Evolutionary conservation across 169 alveolate species (phyloP).

Genomic region (Cystoisospora suis): DNA sequence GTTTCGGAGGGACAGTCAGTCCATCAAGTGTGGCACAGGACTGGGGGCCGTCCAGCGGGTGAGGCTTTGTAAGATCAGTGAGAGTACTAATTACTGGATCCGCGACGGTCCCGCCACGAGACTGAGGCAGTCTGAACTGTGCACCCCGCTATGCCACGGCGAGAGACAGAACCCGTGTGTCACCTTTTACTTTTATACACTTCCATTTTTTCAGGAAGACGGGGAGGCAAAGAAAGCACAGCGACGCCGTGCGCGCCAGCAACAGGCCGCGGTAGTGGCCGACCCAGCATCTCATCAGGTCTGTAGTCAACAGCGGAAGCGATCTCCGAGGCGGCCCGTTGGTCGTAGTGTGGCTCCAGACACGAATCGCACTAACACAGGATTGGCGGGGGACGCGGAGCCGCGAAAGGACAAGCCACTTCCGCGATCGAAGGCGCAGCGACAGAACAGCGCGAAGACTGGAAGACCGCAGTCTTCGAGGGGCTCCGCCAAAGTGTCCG

Average conservation of each 20-base stretch:
- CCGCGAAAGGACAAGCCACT: not conserved
- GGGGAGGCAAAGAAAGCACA: conserved; percentile 48
- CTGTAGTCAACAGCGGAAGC: too few relatives aligned
- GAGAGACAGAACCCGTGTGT: too few relatives aligned
- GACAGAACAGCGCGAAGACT: too few relatives aligned
- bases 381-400: not conserved
- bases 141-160: too few relatives aligned
- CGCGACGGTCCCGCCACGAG: too few relatives aligned
- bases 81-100: too few relatives aligned
- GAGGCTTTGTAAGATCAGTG: too few relatives aligned
- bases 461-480: too few relatives aligned
- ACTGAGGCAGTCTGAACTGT: too few relatives aligned
- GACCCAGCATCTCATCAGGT: not conserved
- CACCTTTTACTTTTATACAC: not conserved
- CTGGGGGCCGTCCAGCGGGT: too few relatives aligned
- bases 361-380: not conserved
- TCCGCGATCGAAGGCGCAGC: not conserved
- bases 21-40: too few relatives aligned
- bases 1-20: not conserved
- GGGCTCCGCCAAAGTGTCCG: too few relatives aligned
- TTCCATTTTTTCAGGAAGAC: conserved; percentile 36
- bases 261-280: not conserved
- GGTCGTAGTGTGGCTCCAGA: not conserved
- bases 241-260: conserved; percentile 38
- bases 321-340: not conserved